Evolutionary conservation across 768 basidiomycete genomes (phyloP), one percentile per base, ranked within the genome.

Genomic region (Lenzites betulinus): DNA sequence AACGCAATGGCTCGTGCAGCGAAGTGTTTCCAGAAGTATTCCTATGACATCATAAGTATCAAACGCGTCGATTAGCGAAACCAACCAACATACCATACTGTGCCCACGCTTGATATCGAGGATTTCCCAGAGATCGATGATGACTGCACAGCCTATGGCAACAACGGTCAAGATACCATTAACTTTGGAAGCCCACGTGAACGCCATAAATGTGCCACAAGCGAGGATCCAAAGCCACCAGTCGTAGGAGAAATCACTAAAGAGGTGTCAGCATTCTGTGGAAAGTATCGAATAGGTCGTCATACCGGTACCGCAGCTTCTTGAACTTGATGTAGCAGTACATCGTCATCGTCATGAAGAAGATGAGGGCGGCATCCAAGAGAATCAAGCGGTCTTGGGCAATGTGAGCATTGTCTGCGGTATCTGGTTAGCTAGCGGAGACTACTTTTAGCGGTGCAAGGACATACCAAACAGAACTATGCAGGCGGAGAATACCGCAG

Each of bases 121-220:
- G 43, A 98, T 81, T 65, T 89, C 92, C 96, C 97, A 99, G 12
- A 99, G 79, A 72, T 99, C 97, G 60, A 96, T 86, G 30, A 92
- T 70, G 44, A 98, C 97, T 7, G 96, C 96, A 50, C 90, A 80
- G 1, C 97, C 97, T 65, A 99, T 87, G 15, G 92, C 84, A 42
- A 86, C 56, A 58, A 99, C 98, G 1, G 94, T 94, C 62, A 99
- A 81, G 49, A 98, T 79, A 36, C 97, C 97, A 67, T 98, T 98
- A 76, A 98, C 97, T 75, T 99, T 99, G 69, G 95, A 96, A 4
- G 92, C 93, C 83, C 97, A 92, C 1, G 95, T 93, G 73, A 94
- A 94, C 35, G 95, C 93, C 85, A 99, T 92, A 75, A 91, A 95
- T 57, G 88, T 80, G 20, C 97, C 97, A 1, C 96, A 98, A 2